Percentiles rank a stretch among this genome's conserved stretches.
These are phyloP conservation scores for Hyphopichia buzzinii DNA, from an alignment of 1,139 yeast species.

Conservation along the genomic window DNA sequence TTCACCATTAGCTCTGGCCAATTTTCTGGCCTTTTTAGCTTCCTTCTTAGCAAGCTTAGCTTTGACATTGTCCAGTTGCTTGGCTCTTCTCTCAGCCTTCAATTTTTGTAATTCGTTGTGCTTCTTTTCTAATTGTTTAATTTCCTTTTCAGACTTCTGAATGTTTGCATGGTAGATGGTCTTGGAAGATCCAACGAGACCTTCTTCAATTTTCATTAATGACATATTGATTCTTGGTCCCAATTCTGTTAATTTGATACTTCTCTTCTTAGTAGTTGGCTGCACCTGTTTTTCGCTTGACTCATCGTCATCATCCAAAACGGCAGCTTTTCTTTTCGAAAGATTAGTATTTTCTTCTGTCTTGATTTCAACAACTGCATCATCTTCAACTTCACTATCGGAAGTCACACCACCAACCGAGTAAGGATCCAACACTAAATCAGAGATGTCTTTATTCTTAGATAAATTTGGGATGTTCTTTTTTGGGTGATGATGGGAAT, in stretches of 20 bases:
- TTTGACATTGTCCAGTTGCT: constrained; percentile 76
- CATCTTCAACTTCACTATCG: constrained; percentile 92
- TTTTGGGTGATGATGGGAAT: constrained; percentile 58
- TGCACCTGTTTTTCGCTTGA: constrained; percentile 14
- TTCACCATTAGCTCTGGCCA: constrained; percentile 51
- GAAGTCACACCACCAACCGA: constrained; percentile 79
- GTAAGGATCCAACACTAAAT: constrained; percentile 79
- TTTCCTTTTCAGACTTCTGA: constrained; percentile 61
- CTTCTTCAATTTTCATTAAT: constrained; percentile 88
- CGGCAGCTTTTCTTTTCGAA: constrained; percentile 10
- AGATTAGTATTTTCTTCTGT: constrained; percentile 32
- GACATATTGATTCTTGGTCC: constrained; percentile 87
- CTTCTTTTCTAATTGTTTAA: constrained; percentile 58
- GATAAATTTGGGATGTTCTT: constrained; percentile 75
- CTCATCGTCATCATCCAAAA: constrained; percentile 10
- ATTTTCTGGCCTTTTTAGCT: constrained; percentile 70
- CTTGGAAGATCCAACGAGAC: constrained; percentile 71
- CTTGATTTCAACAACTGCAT: constrained; percentile 77
- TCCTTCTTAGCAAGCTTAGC: constrained; percentile 73
- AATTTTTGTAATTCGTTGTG: constrained; percentile 63
- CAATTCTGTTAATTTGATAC: constrained; percentile 86
- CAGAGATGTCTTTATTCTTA: constrained; percentile 72
- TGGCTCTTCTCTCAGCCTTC: constrained; percentile 70
- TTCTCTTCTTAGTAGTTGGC: constrained; percentile 61
- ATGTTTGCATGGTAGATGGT: constrained; percentile 77